These are phyloP conservation scores for Hypoxylon rickii DNA, from an alignment of 495 filamentous ascomycete genomes.

Conservation along the genomic window DNA sequence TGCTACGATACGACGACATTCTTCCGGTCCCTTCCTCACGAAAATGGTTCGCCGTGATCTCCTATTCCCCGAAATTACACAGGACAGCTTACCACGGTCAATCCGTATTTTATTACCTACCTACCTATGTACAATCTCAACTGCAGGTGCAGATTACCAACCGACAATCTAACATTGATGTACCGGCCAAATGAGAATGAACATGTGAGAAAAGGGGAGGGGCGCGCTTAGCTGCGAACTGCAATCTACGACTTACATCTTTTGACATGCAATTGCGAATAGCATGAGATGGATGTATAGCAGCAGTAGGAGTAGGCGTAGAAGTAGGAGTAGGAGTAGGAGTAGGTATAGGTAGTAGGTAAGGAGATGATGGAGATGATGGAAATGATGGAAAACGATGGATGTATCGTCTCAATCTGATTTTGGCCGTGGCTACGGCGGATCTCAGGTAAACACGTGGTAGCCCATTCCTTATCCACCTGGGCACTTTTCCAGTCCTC, in stretches of 20 bases:
- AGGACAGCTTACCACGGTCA: conserved; percentile 31
- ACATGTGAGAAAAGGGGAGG: no score
- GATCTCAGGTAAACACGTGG: conserved; percentile 41
- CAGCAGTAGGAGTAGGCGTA: no score
- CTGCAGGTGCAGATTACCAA: conserved; percentile 31
- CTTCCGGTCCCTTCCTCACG: conserved; percentile 3
- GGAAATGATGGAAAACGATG: no score
- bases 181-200: conserved; percentile 23
- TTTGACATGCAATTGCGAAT: no score
- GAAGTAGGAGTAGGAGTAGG: no score
- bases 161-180: conserved; percentile 34
- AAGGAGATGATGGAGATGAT: no score
- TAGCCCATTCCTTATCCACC: conserved; percentile 33
- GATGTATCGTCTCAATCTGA: conserved; percentile 36
- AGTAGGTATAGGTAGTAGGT: no score
- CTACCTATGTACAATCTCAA: conserved; percentile 33
- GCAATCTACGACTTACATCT: no score
- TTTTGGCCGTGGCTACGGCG: conserved; percentile 43
- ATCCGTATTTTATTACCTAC: conserved; percentile 24
- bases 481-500: conserved; percentile 24
- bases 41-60: conserved; percentile 10
- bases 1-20: no score
- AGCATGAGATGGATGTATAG: no score
- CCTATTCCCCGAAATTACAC: conserved; percentile 34
- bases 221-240: conserved; percentile 28